These are phyloP conservation scores for Sporothrix euskadiensis DNA, from an alignment of 2,329 filamentous ascomycete genomes.

Conservation along the genomic window DNA sequence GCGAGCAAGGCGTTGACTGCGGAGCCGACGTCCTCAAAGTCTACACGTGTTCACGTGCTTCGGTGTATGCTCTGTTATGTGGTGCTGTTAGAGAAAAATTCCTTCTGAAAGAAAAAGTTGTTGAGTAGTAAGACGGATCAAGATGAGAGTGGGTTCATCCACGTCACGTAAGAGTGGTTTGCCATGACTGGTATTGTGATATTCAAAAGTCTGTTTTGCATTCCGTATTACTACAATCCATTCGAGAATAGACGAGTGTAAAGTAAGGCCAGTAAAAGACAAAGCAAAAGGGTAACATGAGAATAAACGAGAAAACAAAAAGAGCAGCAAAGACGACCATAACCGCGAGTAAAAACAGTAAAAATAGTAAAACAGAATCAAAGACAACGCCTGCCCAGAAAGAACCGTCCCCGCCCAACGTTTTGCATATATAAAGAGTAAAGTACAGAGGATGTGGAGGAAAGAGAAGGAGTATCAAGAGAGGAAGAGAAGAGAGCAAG, in stretches of 20 bases:
- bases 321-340: not conserved
- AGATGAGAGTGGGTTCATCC: not conserved
- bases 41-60: not conserved
- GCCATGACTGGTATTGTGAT: not conserved
- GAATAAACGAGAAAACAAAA: not conserved
- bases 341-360: not conserved
- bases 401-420: slow-evolving; percentile 1
- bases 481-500: not conserved
- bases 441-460: not conserved
- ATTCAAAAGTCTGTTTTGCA: not conserved
- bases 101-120: not conserved
- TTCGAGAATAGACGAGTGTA: not conserved
- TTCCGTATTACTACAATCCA: not conserved
- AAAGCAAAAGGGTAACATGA: not conserved
- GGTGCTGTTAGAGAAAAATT: not conserved
- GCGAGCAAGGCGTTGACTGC: not conserved
- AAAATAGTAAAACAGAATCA: not conserved
- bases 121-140: not conserved
- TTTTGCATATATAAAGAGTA: slow-evolving; percentile 14
- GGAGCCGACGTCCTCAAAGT: not conserved
- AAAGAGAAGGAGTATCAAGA: not conserved
- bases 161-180: not conserved
- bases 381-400: not conserved
- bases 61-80: not conserved
- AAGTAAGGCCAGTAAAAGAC: not conserved